phyloP scores from a whole-genome alignment of 1,284 basidiomycete genomes.

The Mycena citricolor region DNA sequence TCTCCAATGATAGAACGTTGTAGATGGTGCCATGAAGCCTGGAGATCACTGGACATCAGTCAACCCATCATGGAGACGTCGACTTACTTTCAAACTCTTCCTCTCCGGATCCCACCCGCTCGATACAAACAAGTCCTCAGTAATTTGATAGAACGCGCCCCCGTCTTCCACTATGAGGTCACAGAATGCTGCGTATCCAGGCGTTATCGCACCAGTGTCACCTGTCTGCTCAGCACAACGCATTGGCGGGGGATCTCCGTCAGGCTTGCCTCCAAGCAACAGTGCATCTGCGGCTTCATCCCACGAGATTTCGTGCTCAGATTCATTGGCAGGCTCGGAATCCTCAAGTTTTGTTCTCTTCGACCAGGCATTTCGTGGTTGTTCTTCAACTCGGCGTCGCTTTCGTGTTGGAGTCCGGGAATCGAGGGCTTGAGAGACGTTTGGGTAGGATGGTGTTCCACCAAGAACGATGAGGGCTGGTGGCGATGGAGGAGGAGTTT shows the following conservation, averaged over 20 bases:
- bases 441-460: background rate
- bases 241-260: background rate
- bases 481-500: constrained; percentile 1
- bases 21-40: constrained; percentile 13
- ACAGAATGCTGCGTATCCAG: background rate
- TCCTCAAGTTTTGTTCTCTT: background rate
- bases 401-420: constrained; percentile 1
- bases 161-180: constrained; percentile 6
- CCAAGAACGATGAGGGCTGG: background rate
- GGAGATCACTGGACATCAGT: background rate
- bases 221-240: too few relatives aligned
- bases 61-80: background rate
- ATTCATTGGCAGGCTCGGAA: background rate
- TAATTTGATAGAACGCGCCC: constrained; percentile 4
- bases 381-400: background rate
- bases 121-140: constrained; percentile 2
- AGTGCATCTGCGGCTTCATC: background rate
- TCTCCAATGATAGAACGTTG: constrained; percentile 2
- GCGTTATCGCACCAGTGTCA: too few relatives aligned
- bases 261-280: background rate
- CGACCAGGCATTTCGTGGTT: background rate
- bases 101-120: constrained; percentile 6
- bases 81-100: constrained; percentile 1
- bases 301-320: too few relatives aligned
- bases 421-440: background rate